phyloP scores from a whole-genome alignment of 2,329 filamentous ascomycete genomes.

The Rutstroemia sp. region DNA sequence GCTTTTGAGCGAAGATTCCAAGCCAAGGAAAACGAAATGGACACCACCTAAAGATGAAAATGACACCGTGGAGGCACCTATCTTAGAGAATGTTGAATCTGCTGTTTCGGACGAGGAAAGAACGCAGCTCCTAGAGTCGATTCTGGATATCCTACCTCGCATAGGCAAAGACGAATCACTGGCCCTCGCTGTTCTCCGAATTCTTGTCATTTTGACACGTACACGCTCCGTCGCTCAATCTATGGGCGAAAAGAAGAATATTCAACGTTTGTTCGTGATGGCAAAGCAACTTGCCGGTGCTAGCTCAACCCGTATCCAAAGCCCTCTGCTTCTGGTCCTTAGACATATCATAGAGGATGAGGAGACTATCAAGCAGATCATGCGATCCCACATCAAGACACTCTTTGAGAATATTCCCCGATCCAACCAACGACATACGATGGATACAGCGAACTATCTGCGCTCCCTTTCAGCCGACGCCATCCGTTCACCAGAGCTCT shows the following conservation, averaged over 20 bases:
- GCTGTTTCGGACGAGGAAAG: constrained; percentile 61
- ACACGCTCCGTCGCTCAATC: constrained; percentile 65
- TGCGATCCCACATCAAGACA: constrained; percentile 80
- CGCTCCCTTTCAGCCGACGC: constrained; percentile 72
- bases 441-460: constrained; percentile 67
- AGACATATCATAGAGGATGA: constrained; percentile 94
- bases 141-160: constrained; percentile 78
- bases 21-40: constrained; percentile 70
- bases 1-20: constrained; percentile 80
- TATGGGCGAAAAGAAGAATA: constrained; percentile 79
- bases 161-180: constrained; percentile 83
- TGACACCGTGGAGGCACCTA: constrained; percentile 43
- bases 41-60: constrained; percentile 45
- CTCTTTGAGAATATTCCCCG: constrained; percentile 54
- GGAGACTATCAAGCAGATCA: constrained; percentile 81
- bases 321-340: constrained; percentile 63
- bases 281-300: constrained; percentile 81
- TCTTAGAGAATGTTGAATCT: constrained; percentile 52
- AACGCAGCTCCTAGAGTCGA: constrained; percentile 60
- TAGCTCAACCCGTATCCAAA: constrained; percentile 67
- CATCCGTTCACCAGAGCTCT: constrained; percentile 74
- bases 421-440: constrained; percentile 43
- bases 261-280: constrained; percentile 90
- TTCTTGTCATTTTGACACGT: constrained; percentile 83
- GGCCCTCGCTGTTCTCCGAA: constrained; percentile 73